Conservation (phyloP, 192 early-diverging fungal genomes). For the Entomortierella chlamydospora region DNA sequence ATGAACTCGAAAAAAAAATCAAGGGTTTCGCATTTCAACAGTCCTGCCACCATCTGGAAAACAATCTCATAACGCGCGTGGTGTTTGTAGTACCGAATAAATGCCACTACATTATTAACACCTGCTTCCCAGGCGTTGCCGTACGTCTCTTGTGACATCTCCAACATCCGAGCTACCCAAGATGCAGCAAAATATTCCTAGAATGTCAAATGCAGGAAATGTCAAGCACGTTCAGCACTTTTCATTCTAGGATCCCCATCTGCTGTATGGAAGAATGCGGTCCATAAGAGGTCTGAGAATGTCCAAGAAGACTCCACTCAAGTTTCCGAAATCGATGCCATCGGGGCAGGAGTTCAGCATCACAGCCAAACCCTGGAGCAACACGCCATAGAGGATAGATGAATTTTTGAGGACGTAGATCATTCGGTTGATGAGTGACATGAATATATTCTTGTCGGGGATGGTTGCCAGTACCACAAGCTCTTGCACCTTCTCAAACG, state of each 20-base stretch:
- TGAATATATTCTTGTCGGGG: background rate
- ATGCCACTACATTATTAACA: too few relatives aligned
- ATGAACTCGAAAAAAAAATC: too few relatives aligned
- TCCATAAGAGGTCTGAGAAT: background rate
- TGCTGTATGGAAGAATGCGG: constrained; percentile 31
- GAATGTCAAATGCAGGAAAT: constrained; percentile 32
- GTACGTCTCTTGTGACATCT: too few relatives aligned
- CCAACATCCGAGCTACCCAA: constrained; percentile 6
- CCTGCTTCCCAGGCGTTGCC: too few relatives aligned
- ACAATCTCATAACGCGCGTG: too few relatives aligned
- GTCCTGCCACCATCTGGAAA: too few relatives aligned
- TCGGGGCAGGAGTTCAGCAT: background rate
- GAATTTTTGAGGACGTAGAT: background rate
- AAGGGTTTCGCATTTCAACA: too few relatives aligned
- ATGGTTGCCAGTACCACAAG: background rate
- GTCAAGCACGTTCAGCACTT: constrained; percentile 7
- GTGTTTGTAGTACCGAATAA: too few relatives aligned
- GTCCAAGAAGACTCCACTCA: too few relatives aligned
- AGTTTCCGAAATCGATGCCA: too few relatives aligned
- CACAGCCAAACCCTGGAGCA: background rate
- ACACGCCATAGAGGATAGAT: background rate
- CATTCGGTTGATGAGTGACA: background rate
- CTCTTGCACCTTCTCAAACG: background rate
- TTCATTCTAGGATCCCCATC: constrained; percentile 2
- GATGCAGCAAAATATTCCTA: constrained; percentile 38